Evolutionary conservation across 2,329 filamentous ascomycete species (phyloP).

Genomic region (Fusarium miscanthi): DNA sequence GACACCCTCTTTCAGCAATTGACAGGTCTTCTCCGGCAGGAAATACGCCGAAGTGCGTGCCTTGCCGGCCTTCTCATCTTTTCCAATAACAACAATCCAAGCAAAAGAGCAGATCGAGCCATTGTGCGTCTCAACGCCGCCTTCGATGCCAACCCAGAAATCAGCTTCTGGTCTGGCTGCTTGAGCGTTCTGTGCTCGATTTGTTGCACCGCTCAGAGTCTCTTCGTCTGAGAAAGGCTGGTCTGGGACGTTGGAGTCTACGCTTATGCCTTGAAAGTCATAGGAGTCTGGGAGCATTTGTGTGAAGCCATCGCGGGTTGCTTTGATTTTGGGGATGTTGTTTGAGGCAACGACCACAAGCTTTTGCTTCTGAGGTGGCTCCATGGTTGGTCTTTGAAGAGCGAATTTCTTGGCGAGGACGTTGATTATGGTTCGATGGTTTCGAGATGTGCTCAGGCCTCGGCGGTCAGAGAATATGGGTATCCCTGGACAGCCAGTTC

Average conservation of each 20-base stretch:
- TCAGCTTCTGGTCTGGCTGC: slow-evolving; percentile 47
- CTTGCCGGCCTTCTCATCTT: slow-evolving; percentile 48
- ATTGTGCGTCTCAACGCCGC: slow-evolving; percentile 50
- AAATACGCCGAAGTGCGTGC: slow-evolving; percentile 54
- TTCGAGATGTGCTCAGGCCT: not conserved
- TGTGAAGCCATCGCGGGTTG: slow-evolving; percentile 51
- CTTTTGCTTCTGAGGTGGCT: slow-evolving; percentile 3
- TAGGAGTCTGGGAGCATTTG: slow-evolving; percentile 49
- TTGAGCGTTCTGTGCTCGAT: slow-evolving; percentile 51
- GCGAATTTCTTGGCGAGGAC: not conserved
- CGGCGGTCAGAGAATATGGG: not conserved
- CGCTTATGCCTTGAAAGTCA: slow-evolving; percentile 46
- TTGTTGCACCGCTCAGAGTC: slow-evolving; percentile 54
- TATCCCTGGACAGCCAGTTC: not conserved
- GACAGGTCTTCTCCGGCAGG: slow-evolving; percentile 52
- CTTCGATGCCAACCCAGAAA: slow-evolving; percentile 57
- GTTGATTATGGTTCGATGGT: not conserved
- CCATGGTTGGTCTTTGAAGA: not conserved
- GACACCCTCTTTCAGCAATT: slow-evolving; percentile 49
- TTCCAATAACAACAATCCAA: slow-evolving; percentile 52
- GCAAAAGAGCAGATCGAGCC: slow-evolving; percentile 52
- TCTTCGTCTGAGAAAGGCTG: slow-evolving; percentile 54
- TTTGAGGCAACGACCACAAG: slow-evolving; percentile 51
- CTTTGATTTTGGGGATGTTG: slow-evolving; percentile 55
- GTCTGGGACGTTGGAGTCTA: slow-evolving; percentile 53